Evolutionary conservation across 78 protist species (phyloP), one percentile per base, ranked within the genome.

Genomic region (Emiliania huxleyi): DNA sequence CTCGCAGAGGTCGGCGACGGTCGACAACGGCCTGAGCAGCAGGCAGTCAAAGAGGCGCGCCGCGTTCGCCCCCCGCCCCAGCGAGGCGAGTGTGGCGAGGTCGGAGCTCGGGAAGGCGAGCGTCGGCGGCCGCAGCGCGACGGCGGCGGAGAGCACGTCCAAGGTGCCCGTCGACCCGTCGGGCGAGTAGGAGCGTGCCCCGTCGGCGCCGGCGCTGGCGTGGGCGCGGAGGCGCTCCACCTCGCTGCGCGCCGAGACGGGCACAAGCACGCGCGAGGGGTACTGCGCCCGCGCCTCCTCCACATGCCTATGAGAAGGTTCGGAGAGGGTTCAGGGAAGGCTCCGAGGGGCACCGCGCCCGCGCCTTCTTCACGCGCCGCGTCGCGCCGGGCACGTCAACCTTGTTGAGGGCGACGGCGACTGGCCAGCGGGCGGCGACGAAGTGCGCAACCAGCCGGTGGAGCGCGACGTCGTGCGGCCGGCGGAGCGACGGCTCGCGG

Each of bases 361-460:
- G n/a, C n/a, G n/a, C n/a, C n/a, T n/a, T n/a, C n/a, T n/a, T n/a
- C n/a, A n/a, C n/a, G n/a, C n/a, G n/a, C n/a, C 90, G 49, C 26
- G 93, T 1, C 33, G 96, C 91, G 45, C 84, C 26, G 22, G 90
- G 73, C 42, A 0, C 15, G 84, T 94, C 96, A 42, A n/a, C 25
- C 93, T 94, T 94, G 94, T 94, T 94, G 88, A 87, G 87, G 25
- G 93, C 94, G 44, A 96, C 44, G 43, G 95, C 92, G 19, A 92
- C 93, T 42, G 97, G 97, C 91, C 96, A 97, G 79, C 97, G 81
- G 35, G 71, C 69, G 18, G 83, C 93, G 89, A 97, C 25, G 84
- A 95, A 97, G 69, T 83, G 52, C 25, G 94, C 95, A 75, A 95
- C 97, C 35, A 96, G 84, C 37, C 35, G n/a, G 79, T 91, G 96